Evolutionary conservation across 2,329 filamentous ascomycete genomes (phyloP), one percentile per base, ranked within the genome.

Genomic region (Fusarium sp.): DNA sequence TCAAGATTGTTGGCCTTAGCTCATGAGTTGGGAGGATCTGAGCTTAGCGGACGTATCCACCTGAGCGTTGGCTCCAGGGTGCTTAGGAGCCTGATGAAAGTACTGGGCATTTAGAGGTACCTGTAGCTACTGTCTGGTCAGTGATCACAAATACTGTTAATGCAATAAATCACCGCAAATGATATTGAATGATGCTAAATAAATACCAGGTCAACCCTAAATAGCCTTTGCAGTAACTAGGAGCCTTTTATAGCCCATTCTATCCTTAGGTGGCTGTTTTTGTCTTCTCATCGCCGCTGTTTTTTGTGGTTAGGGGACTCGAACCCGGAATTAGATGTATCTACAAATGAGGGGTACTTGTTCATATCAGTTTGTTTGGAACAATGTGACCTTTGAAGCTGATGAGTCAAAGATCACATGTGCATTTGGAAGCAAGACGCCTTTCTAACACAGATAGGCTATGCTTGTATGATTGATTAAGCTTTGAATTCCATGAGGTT

Each of bases 1-100:
- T 58, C 55, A 77, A 72, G 61, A 60, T 57, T 64, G 68, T 49
- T 70, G 68, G 71, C 45, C 70, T 60, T 44, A 64, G 70, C 58
- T 71, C 35, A 56, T 66, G 69, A 38, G 35, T 65, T 70, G 38
- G 48, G 52, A 56, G 57, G 38, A 61, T 58, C 55, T 54, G 41
- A 49, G 37, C 63, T 55, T 63, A 35, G 54, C 18, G 62, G 44
- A 38, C 32, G 66, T 60, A 45, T 54, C 64, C 70, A 71, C 59
- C 35, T 62, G 23, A 50, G 41, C 50, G 49, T n/a, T 45, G 50
- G 60, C 53, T 70, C 45, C 38, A 62, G 57, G 46, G 64, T 68
- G 44, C 26, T 17, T 26, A 32, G 30, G n/a, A 35, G 33, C 35
- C 32, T 9, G 10, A 9, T 32, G 5, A 27, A 32, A 38, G 45